These are phyloP conservation scores for Afroboletus lepidellus DNA, from an alignment of 1,284 basidiomycete species.

Conservation along the genomic window DNA sequence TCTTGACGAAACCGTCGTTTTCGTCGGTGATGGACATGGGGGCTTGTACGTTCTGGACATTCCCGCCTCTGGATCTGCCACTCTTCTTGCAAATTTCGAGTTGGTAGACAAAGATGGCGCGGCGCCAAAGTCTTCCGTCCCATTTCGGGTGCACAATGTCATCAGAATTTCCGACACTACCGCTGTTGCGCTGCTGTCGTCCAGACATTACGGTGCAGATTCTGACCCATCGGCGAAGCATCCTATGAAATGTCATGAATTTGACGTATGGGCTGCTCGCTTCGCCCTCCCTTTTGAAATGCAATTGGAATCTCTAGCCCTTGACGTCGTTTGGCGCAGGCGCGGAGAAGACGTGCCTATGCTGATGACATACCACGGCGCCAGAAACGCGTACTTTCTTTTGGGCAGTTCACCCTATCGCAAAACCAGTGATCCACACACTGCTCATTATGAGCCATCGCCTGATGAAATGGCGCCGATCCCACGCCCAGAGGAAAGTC, in stretches of 20 bases:
- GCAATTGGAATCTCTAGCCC: slow-evolving; percentile 32
- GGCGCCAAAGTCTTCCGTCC: slow-evolving; percentile 32
- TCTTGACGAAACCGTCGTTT: slow-evolving; percentile 48
- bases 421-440: slow-evolving; percentile 33
- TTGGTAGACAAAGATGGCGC: slow-evolving; percentile 36
- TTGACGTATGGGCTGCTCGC: slow-evolving; percentile 62
- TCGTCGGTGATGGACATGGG: slow-evolving; percentile 75
- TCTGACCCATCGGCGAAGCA: slow-evolving; percentile 16
- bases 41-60: slow-evolving; percentile 58
- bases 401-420: slow-evolving; percentile 58
- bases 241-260: slow-evolving; percentile 37
- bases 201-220: slow-evolving; percentile 42
- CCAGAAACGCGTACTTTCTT: slow-evolving; percentile 50
- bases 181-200: slow-evolving; percentile 54
- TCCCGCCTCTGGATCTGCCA: slow-evolving; percentile 36
- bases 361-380: slow-evolving; percentile 50
- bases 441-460: slow-evolving; percentile 50
- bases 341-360: slow-evolving; percentile 72
- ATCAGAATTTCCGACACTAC: slow-evolving; percentile 38
- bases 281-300: slow-evolving; percentile 45
- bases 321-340: slow-evolving; percentile 66
- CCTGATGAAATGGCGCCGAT: slow-evolving; percentile 66
- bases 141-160: slow-evolving; percentile 60
- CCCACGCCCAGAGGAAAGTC: slow-evolving; percentile 56
- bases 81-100: slow-evolving; percentile 55